Conservation (phyloP, 2,329 filamentous ascomycete species). For the Fusarium tjaetaba region DNA sequence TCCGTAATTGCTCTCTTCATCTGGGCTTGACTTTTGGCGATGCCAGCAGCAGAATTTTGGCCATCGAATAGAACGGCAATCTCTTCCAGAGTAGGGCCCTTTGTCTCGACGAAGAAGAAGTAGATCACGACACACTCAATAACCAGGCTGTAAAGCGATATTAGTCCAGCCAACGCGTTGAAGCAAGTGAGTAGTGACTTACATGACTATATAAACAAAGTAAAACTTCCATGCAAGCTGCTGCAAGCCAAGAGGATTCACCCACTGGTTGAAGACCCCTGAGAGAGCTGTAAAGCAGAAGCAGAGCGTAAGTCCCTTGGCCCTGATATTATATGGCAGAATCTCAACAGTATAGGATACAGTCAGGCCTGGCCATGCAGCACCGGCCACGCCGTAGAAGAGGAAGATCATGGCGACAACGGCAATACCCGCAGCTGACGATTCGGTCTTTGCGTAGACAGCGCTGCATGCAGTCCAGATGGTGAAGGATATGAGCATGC, state of each 20-base stretch:
- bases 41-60: conserved; percentile 32
- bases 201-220: conserved; percentile 41
- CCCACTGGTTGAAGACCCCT: conserved; percentile 40
- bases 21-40: conserved; percentile 32
- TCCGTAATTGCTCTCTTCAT: conserved; percentile 24
- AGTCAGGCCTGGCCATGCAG: conserved; percentile 40
- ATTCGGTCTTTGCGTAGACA: conserved; percentile 40
- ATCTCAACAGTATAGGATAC: conserved; percentile 41
- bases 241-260: conserved; percentile 39
- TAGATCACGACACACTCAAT: conserved; percentile 40
- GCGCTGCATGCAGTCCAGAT: conserved; percentile 40
- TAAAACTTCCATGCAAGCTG: conserved; percentile 38
- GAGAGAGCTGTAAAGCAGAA: conserved; percentile 40
- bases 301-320: conserved; percentile 39
- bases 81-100: conserved; percentile 36
- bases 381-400: conserved; percentile 38
- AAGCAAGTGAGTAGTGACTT: fast-evolving
- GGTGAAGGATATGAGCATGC: conserved; percentile 40
- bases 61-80: conserved; percentile 41
- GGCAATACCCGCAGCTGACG: conserved; percentile 22
- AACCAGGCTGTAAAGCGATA: background rate
- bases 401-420: conserved; percentile 43
- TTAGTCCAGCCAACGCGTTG: background rate
- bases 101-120: conserved; percentile 42
- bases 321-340: conserved; percentile 38